Base-by-base conservation (phyloP, 768 basidiomycete genomes). In the Leccinellum rugosiceps region DNA sequence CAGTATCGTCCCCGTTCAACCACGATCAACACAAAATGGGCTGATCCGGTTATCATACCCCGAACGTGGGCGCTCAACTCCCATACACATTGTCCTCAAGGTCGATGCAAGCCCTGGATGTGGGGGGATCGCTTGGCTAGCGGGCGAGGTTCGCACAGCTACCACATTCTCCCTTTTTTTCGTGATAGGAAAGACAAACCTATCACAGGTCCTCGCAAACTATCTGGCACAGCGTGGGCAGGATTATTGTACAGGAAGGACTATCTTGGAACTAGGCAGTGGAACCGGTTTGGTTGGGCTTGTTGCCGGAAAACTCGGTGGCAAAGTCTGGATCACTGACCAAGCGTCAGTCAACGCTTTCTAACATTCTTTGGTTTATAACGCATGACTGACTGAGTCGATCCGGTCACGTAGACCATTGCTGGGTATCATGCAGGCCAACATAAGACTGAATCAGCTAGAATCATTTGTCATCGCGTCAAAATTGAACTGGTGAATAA, bases 221-320 rank as follows among this genome's bases (percentile, higher is more conserved):
- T 94, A 95, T 71, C 76, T 97, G 32, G 76, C 84, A 17, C 78
- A 82, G 46, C 78, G 81, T 47, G 83, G 83, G 0, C 65, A 74
- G 2, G 62, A 63, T 3, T 80, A 78, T 49, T 74, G 95, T 28
- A 58, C 73, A 26, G 79, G 79, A 48, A 84, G 79, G 70, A 81
- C 68, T 30, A 74, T 95, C 13, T 68, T 97, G 17, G 94, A 98
- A 67, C 80, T 98, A 2, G 94, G 94, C 5, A 89, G 89, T 62
- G 94, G 94, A 2, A 98, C 94, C 3, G 94, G 94, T 17, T 79
- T 98, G 23, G 93, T 96, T n/a, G 94, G 94, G 9, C 80, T 98
- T 26, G 85, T 88, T 6, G 87, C 88, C 3, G 92, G 80, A 6
- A 77, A 80, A 50, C 79, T 94, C 17, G 85, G 86, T 44, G 80